These are phyloP conservation scores for Penicillium sp. DNA, from an alignment of 2,329 filamentous ascomycete species.

Conservation along the genomic window DNA sequence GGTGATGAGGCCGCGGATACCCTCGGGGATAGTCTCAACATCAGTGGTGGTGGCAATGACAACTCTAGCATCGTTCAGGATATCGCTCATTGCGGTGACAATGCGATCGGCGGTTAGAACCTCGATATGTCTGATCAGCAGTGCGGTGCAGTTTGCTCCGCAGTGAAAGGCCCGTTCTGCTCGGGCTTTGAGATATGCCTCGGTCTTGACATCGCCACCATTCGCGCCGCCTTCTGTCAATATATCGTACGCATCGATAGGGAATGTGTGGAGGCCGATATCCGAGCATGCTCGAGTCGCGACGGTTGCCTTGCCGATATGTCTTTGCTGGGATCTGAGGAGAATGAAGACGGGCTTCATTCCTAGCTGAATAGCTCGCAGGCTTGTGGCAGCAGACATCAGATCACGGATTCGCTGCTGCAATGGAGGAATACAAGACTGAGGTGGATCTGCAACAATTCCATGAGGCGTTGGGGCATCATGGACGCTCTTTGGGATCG, in stretches of 20 bases:
- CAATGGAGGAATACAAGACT: conserved; percentile 55
- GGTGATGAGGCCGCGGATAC: conserved; percentile 84
- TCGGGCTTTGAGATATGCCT: conserved; percentile 81
- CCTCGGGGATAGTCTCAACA: conserved; percentile 88
- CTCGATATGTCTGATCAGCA: conserved; percentile 88
- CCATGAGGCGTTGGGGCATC: conserved; percentile 36
- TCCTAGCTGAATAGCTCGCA: conserved; percentile 77
- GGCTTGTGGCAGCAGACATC: conserved; percentile 82
- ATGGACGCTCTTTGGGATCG: conserved; percentile 51
- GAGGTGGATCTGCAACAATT: conserved; percentile 37
- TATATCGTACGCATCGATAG: conserved; percentile 89
- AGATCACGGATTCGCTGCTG: conserved; percentile 76
- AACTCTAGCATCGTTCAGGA: conserved; percentile 74
- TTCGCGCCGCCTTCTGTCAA: conserved; percentile 85
- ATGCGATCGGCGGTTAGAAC: conserved; percentile 89
- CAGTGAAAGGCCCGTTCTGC: conserved; percentile 87
- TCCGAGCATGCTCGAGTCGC: conserved; percentile 77
- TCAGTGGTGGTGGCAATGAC: conserved; percentile 93
- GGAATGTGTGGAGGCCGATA: conserved; percentile 83
- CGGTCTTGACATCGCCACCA: conserved; percentile 88
- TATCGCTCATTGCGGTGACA: conserved; percentile 76
- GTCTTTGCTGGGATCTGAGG: conserved; percentile 84
- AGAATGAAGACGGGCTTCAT: conserved; percentile 87
- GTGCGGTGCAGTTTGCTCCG: conserved; percentile 74
- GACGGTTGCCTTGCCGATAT: conserved; percentile 85